These are phyloP conservation scores for Mycena capillaripes DNA, from an alignment of 768 basidiomycete species.

Conservation along the genomic window DNA sequence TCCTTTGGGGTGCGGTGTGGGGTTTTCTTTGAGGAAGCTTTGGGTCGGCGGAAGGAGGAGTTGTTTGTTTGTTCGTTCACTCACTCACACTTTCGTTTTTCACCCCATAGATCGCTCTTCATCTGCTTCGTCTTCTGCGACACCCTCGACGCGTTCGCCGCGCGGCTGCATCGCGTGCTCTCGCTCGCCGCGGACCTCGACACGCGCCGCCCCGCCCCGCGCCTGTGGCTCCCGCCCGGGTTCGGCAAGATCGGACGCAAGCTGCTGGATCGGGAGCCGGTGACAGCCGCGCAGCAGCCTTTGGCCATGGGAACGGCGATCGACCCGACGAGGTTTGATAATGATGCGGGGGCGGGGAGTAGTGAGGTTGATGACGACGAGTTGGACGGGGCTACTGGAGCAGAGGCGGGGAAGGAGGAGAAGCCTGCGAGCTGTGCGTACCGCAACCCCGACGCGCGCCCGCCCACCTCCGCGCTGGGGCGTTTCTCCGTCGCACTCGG, in stretches of 20 bases:
- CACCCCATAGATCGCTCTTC: conserved; percentile 59
- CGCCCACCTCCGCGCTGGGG: conserved; percentile 53
- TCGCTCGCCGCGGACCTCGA: conserved; percentile 51
- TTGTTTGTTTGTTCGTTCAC: too few relatives aligned
- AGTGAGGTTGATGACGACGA: conserved; percentile 40
- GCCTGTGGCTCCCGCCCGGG: conserved; percentile 60
- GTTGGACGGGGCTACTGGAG: conserved; percentile 22
- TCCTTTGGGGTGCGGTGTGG: not conserved
- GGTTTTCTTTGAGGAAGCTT: not conserved
- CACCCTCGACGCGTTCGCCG: conserved; percentile 56
- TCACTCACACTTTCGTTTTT: too few relatives aligned
- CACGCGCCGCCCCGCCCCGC: conserved; percentile 48
- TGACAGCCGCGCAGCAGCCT: conserved; percentile 46
- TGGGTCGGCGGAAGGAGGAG: not conserved
- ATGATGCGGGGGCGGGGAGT: not conserved
- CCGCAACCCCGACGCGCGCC: conserved; percentile 59
- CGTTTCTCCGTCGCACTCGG: conserved; percentile 49
- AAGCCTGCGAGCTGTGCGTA: conserved; percentile 28
- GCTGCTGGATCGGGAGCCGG: conserved; percentile 47
- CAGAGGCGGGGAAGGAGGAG: conserved; percentile 37
- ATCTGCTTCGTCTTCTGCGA: conserved; percentile 62
- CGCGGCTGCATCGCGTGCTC: conserved; percentile 50
- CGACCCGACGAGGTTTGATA: conserved; percentile 51
- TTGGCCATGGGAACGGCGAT: conserved; percentile 53
- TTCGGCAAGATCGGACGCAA: conserved; percentile 55